These are phyloP conservation scores for Aphanomyces invadans DNA, from an alignment of 352 stramenopile species.

Conservation along the genomic window DNA sequence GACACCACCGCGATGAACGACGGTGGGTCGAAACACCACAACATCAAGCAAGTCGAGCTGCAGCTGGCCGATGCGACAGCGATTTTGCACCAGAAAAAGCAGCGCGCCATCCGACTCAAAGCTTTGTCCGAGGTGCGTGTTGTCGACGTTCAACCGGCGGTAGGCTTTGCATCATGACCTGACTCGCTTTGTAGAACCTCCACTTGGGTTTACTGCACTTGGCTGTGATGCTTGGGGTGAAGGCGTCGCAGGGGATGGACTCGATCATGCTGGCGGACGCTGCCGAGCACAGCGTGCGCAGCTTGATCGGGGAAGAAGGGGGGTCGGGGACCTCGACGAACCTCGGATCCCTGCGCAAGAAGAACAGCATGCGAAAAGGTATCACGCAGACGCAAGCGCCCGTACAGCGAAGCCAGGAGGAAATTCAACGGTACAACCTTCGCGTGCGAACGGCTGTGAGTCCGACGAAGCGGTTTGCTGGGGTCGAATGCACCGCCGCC, in stretches of 20 bases:
- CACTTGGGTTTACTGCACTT: slow-evolving; percentile 70
- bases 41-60: slow-evolving; percentile 61
- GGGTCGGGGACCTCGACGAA: slow-evolving; percentile 33
- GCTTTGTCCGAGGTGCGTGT: slow-evolving; percentile 55
- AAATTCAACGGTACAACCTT: slow-evolving; percentile 71
- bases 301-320: slow-evolving; percentile 61
- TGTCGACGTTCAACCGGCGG: no score
- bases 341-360: slow-evolving; percentile 38
- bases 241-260: slow-evolving; percentile 37
- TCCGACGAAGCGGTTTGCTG: neutral
- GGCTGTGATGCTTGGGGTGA: slow-evolving; percentile 61
- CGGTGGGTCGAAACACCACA: slow-evolving; percentile 30
- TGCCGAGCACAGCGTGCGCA: slow-evolving; percentile 68
- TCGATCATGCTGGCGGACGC: slow-evolving; percentile 56
- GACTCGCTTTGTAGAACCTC: slow-evolving; percentile 45
- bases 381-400: slow-evolving; percentile 26
- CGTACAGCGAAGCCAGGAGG: slow-evolving; percentile 41
- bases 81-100: slow-evolving; percentile 61
- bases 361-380: slow-evolving; percentile 59
- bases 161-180: no score
- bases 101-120: slow-evolving; percentile 47
- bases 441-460: slow-evolving; percentile 32
- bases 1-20: neutral
- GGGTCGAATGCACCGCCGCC: neutral
- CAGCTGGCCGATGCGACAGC: slow-evolving; percentile 41